Evolutionary conservation across 495 filamentous ascomycete genomes (phyloP).

Genomic region (Annulohypoxylon stygium): DNA sequence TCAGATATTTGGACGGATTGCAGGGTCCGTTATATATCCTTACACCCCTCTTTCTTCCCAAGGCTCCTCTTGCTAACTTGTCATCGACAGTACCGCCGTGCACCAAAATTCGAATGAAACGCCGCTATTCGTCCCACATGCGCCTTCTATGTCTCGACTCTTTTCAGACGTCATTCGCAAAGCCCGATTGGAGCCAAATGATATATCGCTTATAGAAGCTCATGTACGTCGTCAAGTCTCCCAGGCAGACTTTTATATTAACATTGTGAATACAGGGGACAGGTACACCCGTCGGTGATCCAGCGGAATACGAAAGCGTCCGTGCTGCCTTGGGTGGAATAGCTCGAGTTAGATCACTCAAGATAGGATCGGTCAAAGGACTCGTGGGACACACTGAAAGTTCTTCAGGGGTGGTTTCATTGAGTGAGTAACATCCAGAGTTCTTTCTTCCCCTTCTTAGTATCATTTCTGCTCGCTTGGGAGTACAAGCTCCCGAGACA

Average conservation of each 20-base stretch:
- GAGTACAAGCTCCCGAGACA: too few species aligned
- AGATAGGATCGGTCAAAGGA: constrained; percentile 8
- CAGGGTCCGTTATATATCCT: constrained; percentile 24
- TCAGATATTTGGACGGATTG: constrained; percentile 66
- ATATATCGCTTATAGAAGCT: constrained; percentile 78
- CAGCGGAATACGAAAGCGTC: constrained; percentile 42
- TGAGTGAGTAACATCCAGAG: too few species aligned
- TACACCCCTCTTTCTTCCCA: not conserved
- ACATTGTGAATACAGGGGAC: constrained; percentile 62
- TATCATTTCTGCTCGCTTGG: too few species aligned
- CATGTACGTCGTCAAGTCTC: constrained; percentile 54
- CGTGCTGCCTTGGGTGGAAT: constrained; percentile 40
- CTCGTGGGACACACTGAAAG: constrained; percentile 18
- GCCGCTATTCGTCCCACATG: constrained; percentile 54
- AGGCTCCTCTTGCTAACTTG: not conserved
- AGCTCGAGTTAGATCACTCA: not conserved
- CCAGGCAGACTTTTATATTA: not conserved
- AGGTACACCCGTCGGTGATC: constrained; percentile 78
- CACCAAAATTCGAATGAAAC: constrained; percentile 57
- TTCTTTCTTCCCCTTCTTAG: too few species aligned
- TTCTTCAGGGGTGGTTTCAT: not conserved
- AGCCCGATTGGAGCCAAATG: constrained; percentile 60
- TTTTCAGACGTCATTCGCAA: constrained; percentile 45
- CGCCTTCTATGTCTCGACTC: constrained; percentile 44
- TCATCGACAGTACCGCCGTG: constrained; percentile 49